Evolutionary conservation across 352 stramenopile genomes (phyloP).

Genomic region (Phytopythium helicoides): DNA sequence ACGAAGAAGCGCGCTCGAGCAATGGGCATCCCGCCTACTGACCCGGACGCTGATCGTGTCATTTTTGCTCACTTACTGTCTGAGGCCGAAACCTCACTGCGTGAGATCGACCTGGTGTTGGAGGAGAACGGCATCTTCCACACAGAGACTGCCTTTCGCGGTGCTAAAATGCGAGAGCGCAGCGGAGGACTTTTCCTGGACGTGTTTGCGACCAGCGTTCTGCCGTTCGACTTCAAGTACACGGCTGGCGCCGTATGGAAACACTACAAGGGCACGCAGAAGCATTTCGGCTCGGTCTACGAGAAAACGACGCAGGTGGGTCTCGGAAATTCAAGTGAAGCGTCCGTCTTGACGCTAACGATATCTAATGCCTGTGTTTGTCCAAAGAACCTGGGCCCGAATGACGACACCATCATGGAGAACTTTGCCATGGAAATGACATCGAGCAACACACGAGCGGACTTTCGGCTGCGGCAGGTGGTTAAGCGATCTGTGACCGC

Average conservation of each 20-base stretch:
- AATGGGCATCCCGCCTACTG: neutral
- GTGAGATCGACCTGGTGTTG: slow-evolving; percentile 23
- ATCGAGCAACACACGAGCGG: slow-evolving; percentile 24
- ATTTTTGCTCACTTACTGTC: slow-evolving; percentile 26
- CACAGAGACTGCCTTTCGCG: slow-evolving; percentile 18
- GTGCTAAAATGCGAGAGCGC: slow-evolving; percentile 27
- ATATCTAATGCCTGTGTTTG: too few relatives aligned
- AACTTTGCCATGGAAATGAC: slow-evolving; percentile 38
- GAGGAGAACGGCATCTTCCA: slow-evolving; percentile 23
- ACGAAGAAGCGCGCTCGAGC: slow-evolving; percentile 3
- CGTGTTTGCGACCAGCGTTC: slow-evolving; percentile 30
- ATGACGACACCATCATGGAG: slow-evolving; percentile 45
- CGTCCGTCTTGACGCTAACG: too few relatives aligned
- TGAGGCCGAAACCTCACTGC: slow-evolving; percentile 27
- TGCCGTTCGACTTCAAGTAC: slow-evolving; percentile 25
- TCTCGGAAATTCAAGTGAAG: too few relatives aligned
- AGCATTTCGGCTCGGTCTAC: slow-evolving; percentile 30
- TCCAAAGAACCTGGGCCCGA: slow-evolving; percentile 10
- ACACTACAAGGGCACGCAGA: slow-evolving; percentile 32
- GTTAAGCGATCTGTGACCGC: slow-evolving; percentile 29
- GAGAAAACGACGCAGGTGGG: slow-evolving; percentile 18
- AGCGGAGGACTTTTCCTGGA: slow-evolving; percentile 29
- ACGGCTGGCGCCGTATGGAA: slow-evolving; percentile 27
- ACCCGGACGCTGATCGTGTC: slow-evolving; percentile 17
- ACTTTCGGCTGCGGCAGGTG: slow-evolving; percentile 38